phyloP scores from a whole-genome alignment of 1,284 basidiomycete species.

The Papiliotrema nemorosa region DNA sequence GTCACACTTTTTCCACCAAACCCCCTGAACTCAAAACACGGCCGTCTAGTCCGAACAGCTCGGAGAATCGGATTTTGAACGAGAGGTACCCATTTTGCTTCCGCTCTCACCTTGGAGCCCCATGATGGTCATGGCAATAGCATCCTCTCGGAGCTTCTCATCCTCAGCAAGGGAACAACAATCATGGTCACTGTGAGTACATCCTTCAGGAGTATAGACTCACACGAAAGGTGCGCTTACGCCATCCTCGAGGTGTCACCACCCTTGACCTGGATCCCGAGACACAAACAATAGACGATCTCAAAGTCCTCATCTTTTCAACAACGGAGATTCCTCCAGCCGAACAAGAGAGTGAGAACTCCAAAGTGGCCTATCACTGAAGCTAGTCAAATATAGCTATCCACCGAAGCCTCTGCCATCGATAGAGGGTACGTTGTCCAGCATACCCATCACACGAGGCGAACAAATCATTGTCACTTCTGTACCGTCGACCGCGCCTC shows the following conservation, averaged over 20 bases:
- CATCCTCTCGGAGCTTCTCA: no score
- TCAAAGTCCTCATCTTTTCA: slow-evolving; percentile 66
- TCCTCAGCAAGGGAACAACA: no score
- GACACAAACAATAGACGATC: slow-evolving; percentile 62
- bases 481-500: slow-evolving; percentile 12
- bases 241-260: slow-evolving; percentile 74
- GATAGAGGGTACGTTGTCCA: slow-evolving; percentile 66
- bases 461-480: slow-evolving; percentile 79
- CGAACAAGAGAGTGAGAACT: slow-evolving; percentile 68
- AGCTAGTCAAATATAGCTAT: slow-evolving; percentile 78
- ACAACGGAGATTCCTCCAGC: slow-evolving; percentile 68
- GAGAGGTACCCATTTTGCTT: no score
- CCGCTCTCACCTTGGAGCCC: no score
- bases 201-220: no score
- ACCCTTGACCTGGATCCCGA: slow-evolving; percentile 62
- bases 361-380: neutral
- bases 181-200: no score
- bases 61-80: no score
- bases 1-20: no score
- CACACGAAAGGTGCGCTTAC: slow-evolving; percentile 60
- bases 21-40: no score
- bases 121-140: no score
- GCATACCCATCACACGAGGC: slow-evolving; percentile 68
- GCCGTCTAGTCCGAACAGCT: no score
- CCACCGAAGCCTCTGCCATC: slow-evolving; percentile 69